Percentiles rank a stretch among this genome's conserved stretches.
These are phyloP conservation scores for Asterochloris sp. DNA, from an alignment of 139 green algal species.

Conservation along the genomic window DNA sequence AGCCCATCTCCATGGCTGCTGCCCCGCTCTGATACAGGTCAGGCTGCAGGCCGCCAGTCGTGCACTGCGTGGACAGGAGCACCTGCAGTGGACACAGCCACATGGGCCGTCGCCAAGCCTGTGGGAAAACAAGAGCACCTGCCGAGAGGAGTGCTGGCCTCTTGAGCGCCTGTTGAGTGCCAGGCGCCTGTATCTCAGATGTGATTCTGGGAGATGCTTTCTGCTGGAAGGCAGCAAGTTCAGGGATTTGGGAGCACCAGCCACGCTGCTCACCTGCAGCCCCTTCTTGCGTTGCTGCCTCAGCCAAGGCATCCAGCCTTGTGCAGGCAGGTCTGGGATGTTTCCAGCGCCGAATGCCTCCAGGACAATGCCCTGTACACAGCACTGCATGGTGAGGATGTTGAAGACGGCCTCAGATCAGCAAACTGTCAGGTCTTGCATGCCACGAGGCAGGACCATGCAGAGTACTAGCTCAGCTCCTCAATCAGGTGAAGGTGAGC, in stretches of 20 bases:
- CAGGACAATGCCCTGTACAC: slow-evolving; percentile 76
- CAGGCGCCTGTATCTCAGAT: neutral
- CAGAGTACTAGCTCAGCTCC: no score
- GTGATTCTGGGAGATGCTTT: neutral
- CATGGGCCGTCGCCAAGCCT: neutral
- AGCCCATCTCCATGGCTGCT: slow-evolving; percentile 62
- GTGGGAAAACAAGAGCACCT: neutral
- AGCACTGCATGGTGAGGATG: slow-evolving; percentile 13
- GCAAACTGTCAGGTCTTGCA: no score
- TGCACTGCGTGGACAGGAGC: slow-evolving; percentile 68
- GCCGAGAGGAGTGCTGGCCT: neutral
- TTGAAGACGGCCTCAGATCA: neutral
- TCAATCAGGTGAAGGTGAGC: no score
- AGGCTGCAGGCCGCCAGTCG: slow-evolving; percentile 56
- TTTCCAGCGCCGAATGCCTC: slow-evolving; percentile 92
- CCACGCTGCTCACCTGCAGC: slow-evolving; percentile 36
- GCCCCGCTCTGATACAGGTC: slow-evolving; percentile 67
- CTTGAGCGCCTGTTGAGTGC: neutral
- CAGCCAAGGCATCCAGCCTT: slow-evolving; percentile 85
- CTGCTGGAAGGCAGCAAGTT: neutral
- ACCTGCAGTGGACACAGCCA: slow-evolving; percentile 15
- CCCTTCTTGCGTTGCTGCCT: slow-evolving; percentile 59
- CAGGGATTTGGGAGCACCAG: neutral
- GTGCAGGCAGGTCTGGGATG: slow-evolving; percentile 64
- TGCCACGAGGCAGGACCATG: no score